Evolutionary conservation across 768 basidiomycete species (phyloP), one percentile per base, ranked within the genome.

Genomic region (Dioszegia crocea): DNA sequence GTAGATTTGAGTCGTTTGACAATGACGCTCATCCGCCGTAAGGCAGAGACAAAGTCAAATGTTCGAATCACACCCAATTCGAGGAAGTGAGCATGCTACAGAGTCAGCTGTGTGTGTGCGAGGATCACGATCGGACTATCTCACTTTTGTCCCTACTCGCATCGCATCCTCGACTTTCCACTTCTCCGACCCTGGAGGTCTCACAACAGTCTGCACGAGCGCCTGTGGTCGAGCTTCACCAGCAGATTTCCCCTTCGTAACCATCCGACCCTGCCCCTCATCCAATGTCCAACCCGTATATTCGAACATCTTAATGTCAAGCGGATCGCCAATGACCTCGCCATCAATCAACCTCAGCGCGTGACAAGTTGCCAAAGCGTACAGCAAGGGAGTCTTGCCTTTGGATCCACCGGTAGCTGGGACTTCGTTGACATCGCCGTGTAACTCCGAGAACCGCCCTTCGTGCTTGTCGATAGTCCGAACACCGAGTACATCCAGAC

Each of bases 271-370:
- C 86, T 33, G 87, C 85, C 94, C 94, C 79, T 98, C 96, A 70
- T 99, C 94, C 50, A 99, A 79, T 0, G 87, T 89, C 96, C 96
- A 99, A 51, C 84, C 84, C 6, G 96, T 97, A 73, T 96, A 98
- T 61, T 87, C 87, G 74, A 97, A 99, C 96, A 99, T 99, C 78
- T 94, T 93, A 58, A 88, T 85, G 73, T 99, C 96, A 38, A 99
- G 77, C 1, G 96, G 96, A 77, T 99, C 96, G 0, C 96, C 96
- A 39, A 99, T 85, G n/a, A 87, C 78, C 65, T 89, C 84, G 1
- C 86, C 88, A 58, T 90, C 85, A 24, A 99, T 85, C 78, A 87
- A 85, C 75, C 94, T 94, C 59, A 98, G 82, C 2, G 91, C 91
- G 77, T 99, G 96, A 69, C 96, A 98, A 2, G 96, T 98, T 11